Conservation (phyloP, 2,329 filamentous ascomycete genomes). For the Chaetomium sp. region DNA sequence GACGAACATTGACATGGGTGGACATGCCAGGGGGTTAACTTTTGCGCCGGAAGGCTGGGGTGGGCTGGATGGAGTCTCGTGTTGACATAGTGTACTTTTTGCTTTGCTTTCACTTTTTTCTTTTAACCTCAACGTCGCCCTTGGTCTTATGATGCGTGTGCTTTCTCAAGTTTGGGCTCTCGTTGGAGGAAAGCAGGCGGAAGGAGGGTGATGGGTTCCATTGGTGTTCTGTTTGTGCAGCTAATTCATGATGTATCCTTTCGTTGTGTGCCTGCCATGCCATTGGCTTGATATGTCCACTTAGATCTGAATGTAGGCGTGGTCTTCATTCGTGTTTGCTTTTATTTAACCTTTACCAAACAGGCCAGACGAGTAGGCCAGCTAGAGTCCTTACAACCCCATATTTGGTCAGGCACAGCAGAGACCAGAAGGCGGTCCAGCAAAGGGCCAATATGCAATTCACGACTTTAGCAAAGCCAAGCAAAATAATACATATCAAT, state of each 20-base stretch:
- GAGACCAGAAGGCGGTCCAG: neutral
- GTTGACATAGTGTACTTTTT: slow-evolving; percentile 14
- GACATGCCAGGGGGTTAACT: neutral
- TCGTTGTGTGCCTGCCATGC: neutral
- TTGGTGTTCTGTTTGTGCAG: slow-evolving; percentile 1
- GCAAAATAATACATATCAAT: neutral
- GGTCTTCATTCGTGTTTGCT: no score
- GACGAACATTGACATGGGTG: neutral
- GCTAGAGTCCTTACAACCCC: neutral
- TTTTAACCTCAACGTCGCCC: neutral
- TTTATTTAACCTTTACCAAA: no score
- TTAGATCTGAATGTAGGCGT: no score
- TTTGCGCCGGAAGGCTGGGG: neutral
- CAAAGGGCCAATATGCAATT: neutral
- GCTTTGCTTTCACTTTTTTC: neutral
- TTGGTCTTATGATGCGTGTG: neutral
- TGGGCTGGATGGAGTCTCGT: slow-evolving; percentile 19
- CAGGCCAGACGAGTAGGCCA: neutral
- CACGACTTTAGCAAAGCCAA: neutral
- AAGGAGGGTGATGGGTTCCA: neutral
- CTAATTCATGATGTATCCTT: neutral
- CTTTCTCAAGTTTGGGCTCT: neutral
- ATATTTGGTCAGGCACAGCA: neutral
- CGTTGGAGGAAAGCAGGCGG: neutral
- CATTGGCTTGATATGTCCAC: neutral